phyloP scores from a whole-genome alignment of 495 filamentous ascomycete species.

The Halenospora varia region DNA sequence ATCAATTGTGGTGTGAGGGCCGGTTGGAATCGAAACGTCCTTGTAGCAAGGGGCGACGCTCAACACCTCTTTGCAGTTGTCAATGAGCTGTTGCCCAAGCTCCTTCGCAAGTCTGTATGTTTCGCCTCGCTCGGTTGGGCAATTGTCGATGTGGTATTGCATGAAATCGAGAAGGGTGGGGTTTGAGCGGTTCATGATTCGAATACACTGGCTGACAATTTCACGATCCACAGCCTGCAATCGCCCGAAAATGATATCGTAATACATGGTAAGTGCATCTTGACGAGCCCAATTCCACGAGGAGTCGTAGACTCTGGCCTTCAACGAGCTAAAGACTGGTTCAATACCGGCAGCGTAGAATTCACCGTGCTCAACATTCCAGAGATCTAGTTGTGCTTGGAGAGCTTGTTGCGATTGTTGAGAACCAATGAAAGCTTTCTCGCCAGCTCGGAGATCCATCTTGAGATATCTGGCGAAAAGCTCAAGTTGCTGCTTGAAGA shows the following conservation, averaged over 20 bases:
- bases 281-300: slow-evolving; percentile 99
- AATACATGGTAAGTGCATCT: slow-evolving; percentile 97
- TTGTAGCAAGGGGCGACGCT: slow-evolving; percentile 83
- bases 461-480: slow-evolving; percentile 93
- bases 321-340: slow-evolving; percentile 86
- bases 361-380: slow-evolving; percentile 93
- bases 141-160: slow-evolving; percentile 99
- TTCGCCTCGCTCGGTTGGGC: slow-evolving; percentile 92
- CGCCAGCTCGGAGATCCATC: slow-evolving; percentile 90
- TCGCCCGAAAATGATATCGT: slow-evolving; percentile 96
- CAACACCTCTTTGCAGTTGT: slow-evolving; percentile 94
- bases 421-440: slow-evolving; percentile 83
- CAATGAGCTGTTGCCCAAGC: slow-evolving; percentile 90
- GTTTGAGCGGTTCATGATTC: slow-evolving; percentile 98
- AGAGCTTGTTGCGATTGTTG: slow-evolving; percentile 80
- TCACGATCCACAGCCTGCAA: slow-evolving; percentile 91
- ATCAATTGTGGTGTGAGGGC: slow-evolving; percentile 85
- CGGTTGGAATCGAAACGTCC: slow-evolving; percentile 89
- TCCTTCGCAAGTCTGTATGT: slow-evolving; percentile 96
- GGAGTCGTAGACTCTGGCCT: slow-evolving; percentile 95
- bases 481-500: slow-evolving; percentile 98
- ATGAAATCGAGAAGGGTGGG: slow-evolving; percentile 95
- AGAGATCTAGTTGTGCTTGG: slow-evolving; percentile 89
- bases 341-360: slow-evolving; percentile 94
- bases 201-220: slow-evolving; percentile 97